Base-by-base conservation (phyloP, 164 flowering plant species). In the Dillenia suffruticosa region DNA sequence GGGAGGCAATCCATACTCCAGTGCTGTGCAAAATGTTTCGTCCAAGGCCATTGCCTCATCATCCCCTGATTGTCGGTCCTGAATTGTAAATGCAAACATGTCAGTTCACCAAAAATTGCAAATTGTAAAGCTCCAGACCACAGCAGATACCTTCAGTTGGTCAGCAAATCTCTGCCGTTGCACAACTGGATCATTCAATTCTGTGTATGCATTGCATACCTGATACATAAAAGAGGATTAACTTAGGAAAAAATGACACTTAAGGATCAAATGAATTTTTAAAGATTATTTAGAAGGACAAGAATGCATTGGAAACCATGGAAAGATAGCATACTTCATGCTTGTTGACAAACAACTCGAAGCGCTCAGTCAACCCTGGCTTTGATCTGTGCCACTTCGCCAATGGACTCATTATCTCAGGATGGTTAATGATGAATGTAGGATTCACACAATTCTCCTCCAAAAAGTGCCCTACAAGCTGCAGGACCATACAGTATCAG, bases 1-100 rank as follows among this genome's bases (percentile, higher is more conserved):
- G 43, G 99, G 99, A 44, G 99, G 96, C 63, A 94, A 71, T 1
- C 99, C 99, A 72, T 89, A 89, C 57, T 94, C 97, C 58, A 94
- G 77, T 68, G 99, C 92, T 0, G 80, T 89, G 64, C 93, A 87
- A 65, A 89, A 94, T 45, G 87, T 80, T 73, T 94, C 98, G 70
- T 94, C 98, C 64, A 94, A 71, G 44, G 87, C 96, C 97, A 94
- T 91, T 44, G 99, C 97, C 68, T 94, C 99, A 74, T 94, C 97
- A 75, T 94, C 99, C 61, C 99, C 97, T 1, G 90, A 91, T 67
- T 91, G 90, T 22, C 94, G 86, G 54, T 94, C 96, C 99, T 94
- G 80, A 59, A 49, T 61, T 61, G 46, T 65, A 24, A 58, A 66
- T 15, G n/a, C 40, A 26, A 26, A 61, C 8, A 56, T 61, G 45